Percentiles rank a stretch among this genome's conserved stretches.
Conservation (phyloP, 371 early-diverging fungal species). For the Mucor mucedo region DNA sequence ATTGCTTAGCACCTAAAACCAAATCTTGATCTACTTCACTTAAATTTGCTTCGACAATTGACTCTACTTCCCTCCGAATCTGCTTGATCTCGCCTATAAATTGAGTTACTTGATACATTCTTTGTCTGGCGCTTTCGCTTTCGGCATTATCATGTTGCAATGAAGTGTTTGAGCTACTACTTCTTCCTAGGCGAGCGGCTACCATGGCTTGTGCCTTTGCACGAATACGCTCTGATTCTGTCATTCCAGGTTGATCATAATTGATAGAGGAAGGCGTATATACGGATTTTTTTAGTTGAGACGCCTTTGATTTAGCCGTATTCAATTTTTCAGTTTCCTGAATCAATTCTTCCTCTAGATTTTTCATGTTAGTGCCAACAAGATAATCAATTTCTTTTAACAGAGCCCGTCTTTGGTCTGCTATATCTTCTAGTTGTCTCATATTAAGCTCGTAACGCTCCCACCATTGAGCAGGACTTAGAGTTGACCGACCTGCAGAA, state of each 20-base stretch:
- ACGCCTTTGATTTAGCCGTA: slow-evolving; percentile 16
- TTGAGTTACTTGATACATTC: neutral
- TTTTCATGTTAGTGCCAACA: slow-evolving; percentile 30
- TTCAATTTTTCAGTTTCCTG: slow-evolving; percentile 33
- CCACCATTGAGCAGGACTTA: slow-evolving; percentile 28
- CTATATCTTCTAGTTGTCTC: slow-evolving; percentile 38
- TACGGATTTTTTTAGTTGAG: slow-evolving; percentile 9
- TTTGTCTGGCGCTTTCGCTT: slow-evolving; percentile 2
- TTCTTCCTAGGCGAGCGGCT: slow-evolving; percentile 36
- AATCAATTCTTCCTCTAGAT: slow-evolving; percentile 21
- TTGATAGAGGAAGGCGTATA: neutral
- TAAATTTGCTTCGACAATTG: slow-evolving; percentile 23
- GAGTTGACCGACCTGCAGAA: slow-evolving; percentile 9
- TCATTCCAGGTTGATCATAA: slow-evolving; percentile 12
- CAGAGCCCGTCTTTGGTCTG: slow-evolving; percentile 34
- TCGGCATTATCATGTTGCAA: neutral
- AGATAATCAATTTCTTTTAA: slow-evolving; percentile 47
- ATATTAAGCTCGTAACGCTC: slow-evolving; percentile 40
- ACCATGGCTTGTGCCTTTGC: slow-evolving; percentile 48
- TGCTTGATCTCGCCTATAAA: slow-evolving; percentile 5
- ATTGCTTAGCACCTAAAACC: slow-evolving; percentile 12
- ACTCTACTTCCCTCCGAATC: slow-evolving; percentile 4
- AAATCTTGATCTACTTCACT: slow-evolving; percentile 23
- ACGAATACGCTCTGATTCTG: slow-evolving; percentile 43
- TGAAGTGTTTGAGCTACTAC: neutral